Conservation (phyloP, 2,329 filamentous ascomycete genomes). For the Monilinia fructigena region DNA sequence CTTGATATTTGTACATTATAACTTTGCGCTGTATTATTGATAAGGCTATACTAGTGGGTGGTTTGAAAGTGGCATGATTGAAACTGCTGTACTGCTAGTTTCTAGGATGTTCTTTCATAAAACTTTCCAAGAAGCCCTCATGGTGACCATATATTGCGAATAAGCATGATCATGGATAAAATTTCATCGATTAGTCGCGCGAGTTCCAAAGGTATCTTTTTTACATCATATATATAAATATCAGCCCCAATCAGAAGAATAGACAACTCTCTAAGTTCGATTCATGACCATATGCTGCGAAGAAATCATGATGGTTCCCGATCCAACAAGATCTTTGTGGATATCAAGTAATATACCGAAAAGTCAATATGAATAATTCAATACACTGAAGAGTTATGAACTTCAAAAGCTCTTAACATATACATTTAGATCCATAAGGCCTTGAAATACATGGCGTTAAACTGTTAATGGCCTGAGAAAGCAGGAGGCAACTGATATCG, state of each 20-base stretch:
- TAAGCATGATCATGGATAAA: too few species aligned
- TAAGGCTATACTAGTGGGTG: neutral
- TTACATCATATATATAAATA: too few species aligned
- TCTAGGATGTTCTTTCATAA: too few species aligned
- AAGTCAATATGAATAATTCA: neutral
- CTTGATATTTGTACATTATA: neutral
- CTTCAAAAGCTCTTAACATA: neutral
- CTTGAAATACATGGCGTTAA: neutral
- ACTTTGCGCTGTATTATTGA: fast-evolving
- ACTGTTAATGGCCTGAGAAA: neutral
- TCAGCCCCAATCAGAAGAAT: too few species aligned
- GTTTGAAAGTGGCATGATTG: neutral
- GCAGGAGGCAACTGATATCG: neutral
- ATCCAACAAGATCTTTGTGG: neutral
- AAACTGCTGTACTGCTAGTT: neutral
- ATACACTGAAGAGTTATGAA: neutral
- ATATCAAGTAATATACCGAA: neutral
- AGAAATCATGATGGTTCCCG: neutral
- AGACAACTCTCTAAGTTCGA: neutral
- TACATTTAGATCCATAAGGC: neutral
- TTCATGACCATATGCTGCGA: neutral
- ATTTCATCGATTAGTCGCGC: too few species aligned
- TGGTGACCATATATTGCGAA: too few species aligned
- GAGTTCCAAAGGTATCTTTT: too few species aligned
- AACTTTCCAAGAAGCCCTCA: too few species aligned